Conservation (phyloP, 2,329 filamentous ascomycete genomes). For the Neofusicoccum parvum region DNA sequence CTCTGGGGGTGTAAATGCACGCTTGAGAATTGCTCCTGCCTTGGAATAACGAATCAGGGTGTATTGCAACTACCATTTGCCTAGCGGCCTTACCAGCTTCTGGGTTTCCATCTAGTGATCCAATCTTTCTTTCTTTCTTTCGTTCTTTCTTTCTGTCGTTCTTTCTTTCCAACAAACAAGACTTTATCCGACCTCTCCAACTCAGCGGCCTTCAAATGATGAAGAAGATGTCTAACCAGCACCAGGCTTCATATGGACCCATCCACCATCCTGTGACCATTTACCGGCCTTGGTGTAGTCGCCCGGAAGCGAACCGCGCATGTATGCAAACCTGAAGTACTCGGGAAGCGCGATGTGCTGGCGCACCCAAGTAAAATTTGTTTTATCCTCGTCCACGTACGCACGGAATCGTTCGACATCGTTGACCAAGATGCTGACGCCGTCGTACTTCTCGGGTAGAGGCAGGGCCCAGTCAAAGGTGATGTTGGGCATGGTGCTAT, state of each 20-base stretch:
- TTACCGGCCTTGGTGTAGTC: slow-evolving; percentile 77
- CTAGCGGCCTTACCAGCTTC: not conserved
- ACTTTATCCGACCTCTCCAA: not conserved
- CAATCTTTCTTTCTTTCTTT: no score
- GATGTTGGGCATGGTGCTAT: slow-evolving; percentile 55
- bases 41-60: not conserved
- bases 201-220: not conserved
- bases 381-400: slow-evolving; percentile 61
- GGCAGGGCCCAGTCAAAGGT: slow-evolving; percentile 62
- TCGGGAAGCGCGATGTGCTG: slow-evolving; percentile 53
- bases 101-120: not conserved
- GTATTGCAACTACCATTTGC: not conserved
- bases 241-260: slow-evolving; percentile 66
- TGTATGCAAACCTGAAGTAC: slow-evolving; percentile 77
- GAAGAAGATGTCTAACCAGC: slow-evolving; percentile 41
- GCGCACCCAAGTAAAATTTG: slow-evolving; percentile 62
- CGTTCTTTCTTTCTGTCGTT: not conserved
- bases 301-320: slow-evolving; percentile 64
- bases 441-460: slow-evolving; percentile 61
- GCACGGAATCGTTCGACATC: slow-evolving; percentile 80
- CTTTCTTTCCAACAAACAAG: not conserved
- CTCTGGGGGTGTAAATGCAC: not conserved
- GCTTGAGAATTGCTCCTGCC: not conserved
- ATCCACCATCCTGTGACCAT: slow-evolving; percentile 66
- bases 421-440: slow-evolving; percentile 79